Conservation (phyloP, 2,329 filamentous ascomycete genomes). For the Teratosphaeria destructans region DNA sequence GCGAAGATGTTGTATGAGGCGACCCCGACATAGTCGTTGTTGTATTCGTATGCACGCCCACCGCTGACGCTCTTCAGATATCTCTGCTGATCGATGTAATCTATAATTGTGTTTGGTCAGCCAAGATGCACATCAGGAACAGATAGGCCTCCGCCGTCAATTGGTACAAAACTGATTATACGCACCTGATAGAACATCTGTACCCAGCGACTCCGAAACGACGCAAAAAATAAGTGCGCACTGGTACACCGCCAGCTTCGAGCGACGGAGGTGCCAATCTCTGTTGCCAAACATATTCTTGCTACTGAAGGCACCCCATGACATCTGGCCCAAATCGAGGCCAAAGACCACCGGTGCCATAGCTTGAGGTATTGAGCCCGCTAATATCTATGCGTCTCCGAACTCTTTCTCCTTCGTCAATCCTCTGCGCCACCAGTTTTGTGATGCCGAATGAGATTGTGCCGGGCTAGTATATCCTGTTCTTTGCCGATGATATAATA, state of each 20-base stretch:
- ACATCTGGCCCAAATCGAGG: constrained; percentile 46
- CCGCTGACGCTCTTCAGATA: constrained; percentile 31
- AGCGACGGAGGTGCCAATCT: constrained; percentile 43
- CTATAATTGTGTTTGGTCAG: constrained; percentile 19
- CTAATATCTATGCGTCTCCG: not conserved
- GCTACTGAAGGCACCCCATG: constrained; percentile 48
- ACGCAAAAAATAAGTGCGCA: constrained; percentile 49
- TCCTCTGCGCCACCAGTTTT: not conserved
- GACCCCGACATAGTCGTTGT: constrained; percentile 46
- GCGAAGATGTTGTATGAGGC: constrained; percentile 50
- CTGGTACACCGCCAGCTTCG: constrained; percentile 52
- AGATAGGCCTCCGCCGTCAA: not conserved
- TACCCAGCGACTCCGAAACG: constrained; percentile 47
- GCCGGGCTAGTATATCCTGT: not conserved
- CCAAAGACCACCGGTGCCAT: constrained; percentile 33
- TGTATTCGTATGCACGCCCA: constrained; percentile 36
- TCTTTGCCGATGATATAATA: not conserved
- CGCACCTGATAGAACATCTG: constrained; percentile 44
- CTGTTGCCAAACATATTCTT: constrained; percentile 48
- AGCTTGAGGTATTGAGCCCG: not conserved
- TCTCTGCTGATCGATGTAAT: constrained; percentile 46
- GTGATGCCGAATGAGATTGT: not conserved
- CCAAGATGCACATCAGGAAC: not conserved
- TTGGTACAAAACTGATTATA: not conserved
- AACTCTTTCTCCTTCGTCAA: not conserved